Conservation (phyloP, 2,329 filamentous ascomycete species). For the Aspergillus latus region DNA sequence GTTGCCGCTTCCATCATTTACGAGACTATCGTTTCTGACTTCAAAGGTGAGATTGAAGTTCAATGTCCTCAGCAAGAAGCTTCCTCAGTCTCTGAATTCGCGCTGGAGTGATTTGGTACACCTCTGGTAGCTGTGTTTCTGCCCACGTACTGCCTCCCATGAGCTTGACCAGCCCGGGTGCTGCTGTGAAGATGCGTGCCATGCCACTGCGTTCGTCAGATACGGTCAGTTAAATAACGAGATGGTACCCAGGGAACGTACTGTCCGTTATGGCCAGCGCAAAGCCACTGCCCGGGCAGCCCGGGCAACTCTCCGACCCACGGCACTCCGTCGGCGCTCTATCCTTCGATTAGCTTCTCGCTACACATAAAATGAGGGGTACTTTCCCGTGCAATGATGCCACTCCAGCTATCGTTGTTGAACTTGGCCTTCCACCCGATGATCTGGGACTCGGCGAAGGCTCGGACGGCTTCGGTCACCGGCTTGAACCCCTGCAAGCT, state of each 20-base stretch:
- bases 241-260: not conserved
- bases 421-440: not conserved
- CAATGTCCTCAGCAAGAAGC: not conserved
- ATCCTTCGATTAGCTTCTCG: not conserved
- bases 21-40: not conserved
- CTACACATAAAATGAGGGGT: not conserved
- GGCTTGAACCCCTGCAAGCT: not conserved
- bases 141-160: conserved; percentile 3
- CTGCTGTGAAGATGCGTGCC: conserved; percentile 7
- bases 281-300: conserved; percentile 5
- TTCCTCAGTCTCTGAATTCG: not conserved
- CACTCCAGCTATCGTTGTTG: not conserved
- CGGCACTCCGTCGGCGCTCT: conserved; percentile 7
- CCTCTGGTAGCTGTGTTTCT: not conserved
- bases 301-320: conserved; percentile 6
- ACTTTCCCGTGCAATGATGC: conserved; percentile 1
- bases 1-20: too few relatives aligned
- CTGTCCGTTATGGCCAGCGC: conserved; percentile 11
- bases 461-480: not conserved
- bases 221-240: not conserved
- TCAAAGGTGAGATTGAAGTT: not conserved
- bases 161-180: conserved; percentile 2
- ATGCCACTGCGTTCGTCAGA: not conserved
- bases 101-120: not conserved
- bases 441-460: not conserved